Base-by-base conservation (phyloP, 2,329 filamentous ascomycete genomes). In the Ophiostoma sp. region DNA sequence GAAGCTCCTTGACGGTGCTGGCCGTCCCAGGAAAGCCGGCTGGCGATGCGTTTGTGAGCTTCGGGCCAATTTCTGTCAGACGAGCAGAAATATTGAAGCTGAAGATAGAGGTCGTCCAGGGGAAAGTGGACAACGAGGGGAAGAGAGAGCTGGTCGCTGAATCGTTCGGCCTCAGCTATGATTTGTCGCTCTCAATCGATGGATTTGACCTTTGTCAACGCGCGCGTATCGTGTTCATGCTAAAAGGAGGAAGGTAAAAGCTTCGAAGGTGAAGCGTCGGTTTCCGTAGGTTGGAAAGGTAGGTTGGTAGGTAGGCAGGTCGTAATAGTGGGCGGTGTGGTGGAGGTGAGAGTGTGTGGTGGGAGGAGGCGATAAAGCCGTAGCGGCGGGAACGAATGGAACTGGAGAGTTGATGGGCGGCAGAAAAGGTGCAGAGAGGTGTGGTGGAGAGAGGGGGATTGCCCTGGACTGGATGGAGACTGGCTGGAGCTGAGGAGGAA, bases 171-270 rank as follows among this genome's bases (percentile, higher is more conserved):
- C 39, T 33, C 64, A 33, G 39, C 17, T n/a, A 19, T 31, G 42
- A 33, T 36, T 52, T 36, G 52, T 70, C 50, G 31, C 48, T 25
- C 50, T 70, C 52, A 69, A 39, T 70, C 22, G 50, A 31, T 59
- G 36, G 36, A 22, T 45, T 57, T 15, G 31, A n/a, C 52, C 28
- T 36, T 25, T 25, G 15, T 70, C 69, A 61, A 25, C 19, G 36
- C n/a, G 11, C 36, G 36, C 69, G 50, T 70, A 55, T 59, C 52
- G 69, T 59, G 52, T n/a, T 61, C 69, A 70, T 70, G 69, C 69
- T 70, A 59, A 57, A 31, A 33, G 52, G 19, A 3, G 42, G 39
- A 48, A 31, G 39, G 15, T 17, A 15, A 15, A 48, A 19, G 42
- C 42, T 39, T 66, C 39, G 63, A n/a, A 31, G 17, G 63, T 9